Conservation (phyloP, 2,329 filamentous ascomycete genomes). For the Curvularia sp. region DNA sequence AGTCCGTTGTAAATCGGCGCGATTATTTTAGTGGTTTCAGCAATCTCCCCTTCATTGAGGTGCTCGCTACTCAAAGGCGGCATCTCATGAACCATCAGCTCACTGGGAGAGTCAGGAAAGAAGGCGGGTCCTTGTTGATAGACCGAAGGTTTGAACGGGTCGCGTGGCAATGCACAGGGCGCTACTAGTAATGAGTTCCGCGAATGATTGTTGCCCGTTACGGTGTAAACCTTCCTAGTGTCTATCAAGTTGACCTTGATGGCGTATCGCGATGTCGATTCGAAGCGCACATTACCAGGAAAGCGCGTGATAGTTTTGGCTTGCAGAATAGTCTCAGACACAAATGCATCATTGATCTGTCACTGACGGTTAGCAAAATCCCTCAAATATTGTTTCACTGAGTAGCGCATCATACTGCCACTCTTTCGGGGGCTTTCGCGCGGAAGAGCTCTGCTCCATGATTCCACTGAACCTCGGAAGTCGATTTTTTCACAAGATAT, state of each 20-base stretch:
- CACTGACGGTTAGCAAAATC: background rate
- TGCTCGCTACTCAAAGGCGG: background rate
- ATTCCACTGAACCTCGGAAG: constrained; percentile 31
- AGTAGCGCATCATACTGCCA: background rate
- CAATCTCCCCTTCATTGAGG: background rate
- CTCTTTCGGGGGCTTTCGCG: constrained; percentile 20
- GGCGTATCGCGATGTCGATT: constrained; percentile 39
- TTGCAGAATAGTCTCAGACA: constrained; percentile 24
- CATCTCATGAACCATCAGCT: background rate
- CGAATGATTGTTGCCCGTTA: background rate
- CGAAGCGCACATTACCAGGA: constrained; percentile 36
- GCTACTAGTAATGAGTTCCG: background rate
- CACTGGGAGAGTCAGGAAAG: background rate
- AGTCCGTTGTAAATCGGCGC: background rate
- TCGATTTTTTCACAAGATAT: constrained; percentile 20
- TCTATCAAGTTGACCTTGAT: constrained; percentile 27
- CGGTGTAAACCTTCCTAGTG: background rate
- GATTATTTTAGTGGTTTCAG: no score
- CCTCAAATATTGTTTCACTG: background rate
- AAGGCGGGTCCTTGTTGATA: background rate
- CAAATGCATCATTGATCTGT: background rate
- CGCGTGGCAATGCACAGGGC: constrained; percentile 8
- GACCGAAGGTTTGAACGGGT: background rate
- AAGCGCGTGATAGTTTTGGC: constrained; percentile 32
- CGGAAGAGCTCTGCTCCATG: constrained; percentile 26